Conservation (phyloP, 1,284 basidiomycete genomes). For the Amylostereum chailletii region DNA sequence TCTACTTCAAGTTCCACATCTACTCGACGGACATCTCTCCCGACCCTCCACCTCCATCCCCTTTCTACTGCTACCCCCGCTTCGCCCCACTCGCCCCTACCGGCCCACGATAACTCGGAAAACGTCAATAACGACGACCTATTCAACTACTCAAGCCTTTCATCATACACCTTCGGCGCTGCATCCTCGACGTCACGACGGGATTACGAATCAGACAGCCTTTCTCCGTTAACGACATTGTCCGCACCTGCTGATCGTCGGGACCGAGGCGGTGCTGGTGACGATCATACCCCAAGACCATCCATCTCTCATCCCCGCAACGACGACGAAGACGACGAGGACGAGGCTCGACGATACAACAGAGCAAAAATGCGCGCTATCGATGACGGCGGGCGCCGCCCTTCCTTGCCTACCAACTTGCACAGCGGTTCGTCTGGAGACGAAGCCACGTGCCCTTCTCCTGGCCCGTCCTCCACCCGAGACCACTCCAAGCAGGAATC, state of each 20-base stretch:
- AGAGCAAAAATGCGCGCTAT: constrained; percentile 39
- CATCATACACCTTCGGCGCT: constrained; percentile 31
- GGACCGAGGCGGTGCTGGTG: constrained; percentile 11
- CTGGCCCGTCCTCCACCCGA: neutral
- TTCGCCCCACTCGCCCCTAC: constrained; percentile 5
- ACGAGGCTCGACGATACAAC: constrained; percentile 22
- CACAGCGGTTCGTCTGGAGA: constrained; percentile 3
- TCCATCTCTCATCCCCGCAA: constrained; percentile 23
- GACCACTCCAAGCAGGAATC: neutral
- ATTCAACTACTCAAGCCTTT: constrained; percentile 26
- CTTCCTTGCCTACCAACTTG: constrained; percentile 32
- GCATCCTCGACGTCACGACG: constrained; percentile 17
- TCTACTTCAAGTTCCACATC: constrained; percentile 9
- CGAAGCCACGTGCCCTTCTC: neutral
- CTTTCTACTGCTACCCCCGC: constrained; percentile 10
- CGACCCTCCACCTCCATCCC: constrained; percentile 18
- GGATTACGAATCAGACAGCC: constrained; percentile 17
- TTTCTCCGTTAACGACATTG: constrained; percentile 21
- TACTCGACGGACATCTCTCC: constrained; percentile 12
- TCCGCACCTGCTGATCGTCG: constrained; percentile 11
- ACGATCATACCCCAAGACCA: constrained; percentile 27
- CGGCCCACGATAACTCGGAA: constrained; percentile 11
- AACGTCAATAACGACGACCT: constrained; percentile 21
- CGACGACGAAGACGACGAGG: constrained; percentile 21
- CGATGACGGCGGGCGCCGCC: constrained; percentile 35